Conservation (phyloP, 2,329 filamentous ascomycete genomes). For the Scedosporium apiospermum region DNA sequence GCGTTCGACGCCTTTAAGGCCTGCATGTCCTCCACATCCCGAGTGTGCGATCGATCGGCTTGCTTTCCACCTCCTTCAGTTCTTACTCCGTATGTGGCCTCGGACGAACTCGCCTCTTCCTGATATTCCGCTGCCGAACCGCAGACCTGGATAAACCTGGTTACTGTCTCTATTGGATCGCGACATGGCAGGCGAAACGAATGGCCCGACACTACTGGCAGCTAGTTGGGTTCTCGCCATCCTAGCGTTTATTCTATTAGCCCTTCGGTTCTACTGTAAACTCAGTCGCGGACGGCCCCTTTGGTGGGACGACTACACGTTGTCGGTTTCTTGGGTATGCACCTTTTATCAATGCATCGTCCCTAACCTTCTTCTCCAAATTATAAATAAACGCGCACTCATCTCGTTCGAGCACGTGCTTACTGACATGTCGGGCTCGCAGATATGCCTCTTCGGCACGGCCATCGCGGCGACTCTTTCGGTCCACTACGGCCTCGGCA, state of each 20-base stretch:
- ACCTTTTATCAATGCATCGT: neutral
- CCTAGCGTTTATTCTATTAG: neutral
- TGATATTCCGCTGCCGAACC: too few species aligned
- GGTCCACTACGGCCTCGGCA: neutral
- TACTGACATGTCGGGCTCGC: neutral
- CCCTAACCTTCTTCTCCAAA: too few species aligned
- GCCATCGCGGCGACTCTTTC: neutral
- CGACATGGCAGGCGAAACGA: neutral
- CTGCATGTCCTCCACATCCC: neutral
- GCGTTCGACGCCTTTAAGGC: neutral
- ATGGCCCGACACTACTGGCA: neutral
- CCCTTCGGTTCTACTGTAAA: neutral
- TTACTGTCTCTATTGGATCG: too few species aligned
- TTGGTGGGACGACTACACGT: neutral
- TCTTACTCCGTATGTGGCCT: neutral
- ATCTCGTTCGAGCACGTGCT: neutral
- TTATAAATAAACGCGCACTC: neutral
- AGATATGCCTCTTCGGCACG: neutral
- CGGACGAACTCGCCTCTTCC: too few species aligned
- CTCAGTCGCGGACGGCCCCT: neutral
- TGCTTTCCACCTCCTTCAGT: neutral
- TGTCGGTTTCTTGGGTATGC: neutral
- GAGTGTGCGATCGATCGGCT: neutral
- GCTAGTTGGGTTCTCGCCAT: neutral
- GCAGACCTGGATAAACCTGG: too few species aligned